Evolutionary conservation across 2,329 filamentous ascomycete species (phyloP), one percentile per base, ranked within the genome.

Genomic region (Eutypa lata): DNA sequence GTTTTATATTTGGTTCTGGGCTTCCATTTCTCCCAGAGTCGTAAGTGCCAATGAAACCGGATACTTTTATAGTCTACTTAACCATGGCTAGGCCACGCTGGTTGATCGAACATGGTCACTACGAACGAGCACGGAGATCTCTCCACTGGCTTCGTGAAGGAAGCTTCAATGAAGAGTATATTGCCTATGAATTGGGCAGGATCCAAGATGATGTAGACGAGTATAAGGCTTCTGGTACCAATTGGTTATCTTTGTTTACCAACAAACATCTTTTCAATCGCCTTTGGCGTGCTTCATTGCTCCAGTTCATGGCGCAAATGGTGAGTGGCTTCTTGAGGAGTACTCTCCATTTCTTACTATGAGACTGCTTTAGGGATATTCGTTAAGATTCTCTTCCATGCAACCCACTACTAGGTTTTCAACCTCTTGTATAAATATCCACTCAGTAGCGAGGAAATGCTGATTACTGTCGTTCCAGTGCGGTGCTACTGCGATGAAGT

Each of bases 301-400:
- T 84, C 5, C 80, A 83, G 62, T 83, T 84, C 65, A 79, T 84
- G 77, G 77, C 79, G 0, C 79, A 82, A 58, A 80, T 83, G 77
- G 35, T 38, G 16, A 38, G 35, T 6, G 6, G 35, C 6, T 18
- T 18, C 35, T 6, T 6, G 35, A 4, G 35, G 6, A 38, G 13
- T 31, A 31, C 10, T 10, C 26, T 31, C 5, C 26, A n/a, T n/a
- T n/a, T n/a, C n/a, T n/a, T n/a, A n/a, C n/a, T n/a, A n/a, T n/a
- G n/a, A n/a, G n/a, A n/a, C n/a, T n/a, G n/a, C n/a, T n/a, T n/a
- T n/a, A n/a, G n/a, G n/a, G n/a, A n/a, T n/a, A n/a, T n/a, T n/a
- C n/a, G n/a, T n/a, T n/a, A n/a, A n/a, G n/a, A n/a, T n/a, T n/a
- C n/a, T n/a, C n/a, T n/a, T n/a, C n/a, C n/a, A n/a, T n/a, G n/a